phyloP scores from a whole-genome alignment of 495 filamentous ascomycete genomes.

The Penicillium pancosmium region DNA sequence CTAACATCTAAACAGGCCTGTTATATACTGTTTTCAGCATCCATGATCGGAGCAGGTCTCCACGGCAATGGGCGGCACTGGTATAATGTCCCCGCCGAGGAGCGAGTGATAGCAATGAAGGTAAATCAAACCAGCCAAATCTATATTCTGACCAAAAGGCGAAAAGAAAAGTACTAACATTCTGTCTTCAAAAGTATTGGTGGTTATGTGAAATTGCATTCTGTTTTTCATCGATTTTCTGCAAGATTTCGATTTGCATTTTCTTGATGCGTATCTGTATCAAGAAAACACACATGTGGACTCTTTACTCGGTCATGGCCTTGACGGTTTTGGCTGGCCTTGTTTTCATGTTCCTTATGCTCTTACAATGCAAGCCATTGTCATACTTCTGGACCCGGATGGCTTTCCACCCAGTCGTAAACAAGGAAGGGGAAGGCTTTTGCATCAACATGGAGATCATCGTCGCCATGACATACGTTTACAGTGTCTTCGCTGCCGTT shows the following conservation, averaged over 20 bases:
- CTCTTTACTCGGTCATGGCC: slow-evolving; percentile 37
- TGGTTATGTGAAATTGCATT: slow-evolving; percentile 40
- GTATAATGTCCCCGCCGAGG: slow-evolving; percentile 7
- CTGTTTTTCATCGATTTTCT: slow-evolving; percentile 36
- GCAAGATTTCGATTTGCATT: slow-evolving; percentile 44
- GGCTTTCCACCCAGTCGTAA: not conserved
- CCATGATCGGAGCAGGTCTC: not conserved
- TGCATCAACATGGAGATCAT: slow-evolving; percentile 10
- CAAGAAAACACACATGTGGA: slow-evolving; percentile 23
- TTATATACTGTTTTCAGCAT: slow-evolving; percentile 3
- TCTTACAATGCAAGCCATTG: slow-evolving; percentile 34
- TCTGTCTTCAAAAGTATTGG: slow-evolving; percentile 12
- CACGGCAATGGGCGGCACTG: slow-evolving; percentile 4
- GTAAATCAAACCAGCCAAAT: not conserved
- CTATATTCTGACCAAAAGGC: not conserved
- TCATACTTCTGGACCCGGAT: slow-evolving; percentile 34
- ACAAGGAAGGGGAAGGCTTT: slow-evolving; percentile 19
- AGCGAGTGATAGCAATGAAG: slow-evolving; percentile 21
- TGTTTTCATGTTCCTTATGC: slow-evolving; percentile 29
- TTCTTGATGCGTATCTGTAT: slow-evolving; percentile 47
- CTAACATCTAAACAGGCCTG: slow-evolving; percentile 21
- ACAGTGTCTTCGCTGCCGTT: slow-evolving; percentile 30
- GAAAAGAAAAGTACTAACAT: not conserved
- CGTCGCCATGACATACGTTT: slow-evolving; percentile 29
- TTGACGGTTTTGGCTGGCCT: slow-evolving; percentile 32